Percentiles rank a stretch among this genome's conserved stretches.
Evolutionary conservation across 2,329 filamentous ascomycete species (phyloP).

Genomic region (Cordyceps fumosorosea): DNA sequence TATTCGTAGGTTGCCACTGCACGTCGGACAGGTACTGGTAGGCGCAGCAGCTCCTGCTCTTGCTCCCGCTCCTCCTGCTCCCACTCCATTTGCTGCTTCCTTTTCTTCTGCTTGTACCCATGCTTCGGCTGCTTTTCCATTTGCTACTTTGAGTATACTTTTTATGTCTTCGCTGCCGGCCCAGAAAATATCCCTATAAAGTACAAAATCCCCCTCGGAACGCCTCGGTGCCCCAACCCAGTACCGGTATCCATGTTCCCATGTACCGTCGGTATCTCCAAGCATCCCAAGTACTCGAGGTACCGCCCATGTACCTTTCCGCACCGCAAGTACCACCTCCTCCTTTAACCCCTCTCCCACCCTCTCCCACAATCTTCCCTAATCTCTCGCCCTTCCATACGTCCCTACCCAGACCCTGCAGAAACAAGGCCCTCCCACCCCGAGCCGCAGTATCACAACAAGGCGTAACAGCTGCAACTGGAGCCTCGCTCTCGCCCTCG

Average conservation of each 20-base stretch:
- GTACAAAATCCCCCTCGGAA: not conserved
- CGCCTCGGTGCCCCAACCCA: not conserved
- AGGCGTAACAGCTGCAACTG: not conserved
- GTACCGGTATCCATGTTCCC: not conserved
- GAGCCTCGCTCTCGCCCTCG: not conserved
- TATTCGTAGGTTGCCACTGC: too few relatives aligned
- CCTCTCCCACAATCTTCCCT: not conserved
- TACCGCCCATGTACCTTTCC: not conserved
- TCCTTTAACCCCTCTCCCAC: not conserved
- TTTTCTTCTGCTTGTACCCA: too few relatives aligned
- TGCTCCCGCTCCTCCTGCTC: too few relatives aligned
- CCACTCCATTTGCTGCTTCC: too few relatives aligned
- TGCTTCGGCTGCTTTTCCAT: too few relatives aligned
- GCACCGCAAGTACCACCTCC: not conserved
- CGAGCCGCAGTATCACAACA: not conserved
- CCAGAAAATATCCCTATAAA: not conserved
- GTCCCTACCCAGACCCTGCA: not conserved
- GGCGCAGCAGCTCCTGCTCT: too few relatives aligned
- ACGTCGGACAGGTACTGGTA: too few relatives aligned
- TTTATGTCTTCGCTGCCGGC: not conserved
- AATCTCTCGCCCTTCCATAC: not conserved
- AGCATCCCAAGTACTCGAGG: not conserved
- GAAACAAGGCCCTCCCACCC: not conserved
- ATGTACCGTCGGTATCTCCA: not conserved
- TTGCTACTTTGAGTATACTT: not conserved